Base-by-base conservation (phyloP, 345 rosid species). In the Eucalyptus microcorys region DNA sequence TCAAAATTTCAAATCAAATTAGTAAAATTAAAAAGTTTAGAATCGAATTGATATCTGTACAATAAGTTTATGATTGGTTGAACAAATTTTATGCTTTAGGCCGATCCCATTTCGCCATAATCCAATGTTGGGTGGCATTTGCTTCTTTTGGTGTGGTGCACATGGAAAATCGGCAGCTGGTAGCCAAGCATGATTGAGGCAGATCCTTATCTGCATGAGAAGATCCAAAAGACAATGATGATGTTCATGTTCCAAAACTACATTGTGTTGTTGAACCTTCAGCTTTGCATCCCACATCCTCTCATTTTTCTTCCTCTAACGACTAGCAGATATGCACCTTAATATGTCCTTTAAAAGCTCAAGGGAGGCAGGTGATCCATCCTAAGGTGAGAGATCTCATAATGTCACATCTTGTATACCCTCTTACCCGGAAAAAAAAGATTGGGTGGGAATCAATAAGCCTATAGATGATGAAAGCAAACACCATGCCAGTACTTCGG, bases 21-120 rank as follows among this genome's bases (percentile, higher is more conserved):
- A 10, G 6, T 2, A 17, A 34, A 34, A 71, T 21, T 3, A 5
- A 21, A 71, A 71, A 71, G 2, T 71, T 37, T 5, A 37, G 2
- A 24, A 9, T 10, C 1, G 3, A 8, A 10, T 15, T 10, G 14
- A 3, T 6, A 71, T 71, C 1, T 2, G 0, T 19, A 21, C 26
- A 21, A 37, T 37, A 21, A 21, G 5, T 71, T 71, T 19, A 19
- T 6, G 14, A 37, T 22, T 1, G 5, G 21, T 71, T 3, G 7
- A 43, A 71, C 0, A 6, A 37, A 17, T 37, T 71, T 24, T 12
- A 7, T 5, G 3, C 24, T 34, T 10, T 5, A 6, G 71, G 7
- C 45, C 1, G 3, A 19, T 10, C 83, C 2, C 27, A 37, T 71
- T 19, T 21, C 4, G 3, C 45, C 45, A 19, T 5, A 19, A 37